These are phyloP conservation scores for Crithidia sp. DNA, from an alignment of 208 protist genomes.

Conservation along the genomic window DNA sequence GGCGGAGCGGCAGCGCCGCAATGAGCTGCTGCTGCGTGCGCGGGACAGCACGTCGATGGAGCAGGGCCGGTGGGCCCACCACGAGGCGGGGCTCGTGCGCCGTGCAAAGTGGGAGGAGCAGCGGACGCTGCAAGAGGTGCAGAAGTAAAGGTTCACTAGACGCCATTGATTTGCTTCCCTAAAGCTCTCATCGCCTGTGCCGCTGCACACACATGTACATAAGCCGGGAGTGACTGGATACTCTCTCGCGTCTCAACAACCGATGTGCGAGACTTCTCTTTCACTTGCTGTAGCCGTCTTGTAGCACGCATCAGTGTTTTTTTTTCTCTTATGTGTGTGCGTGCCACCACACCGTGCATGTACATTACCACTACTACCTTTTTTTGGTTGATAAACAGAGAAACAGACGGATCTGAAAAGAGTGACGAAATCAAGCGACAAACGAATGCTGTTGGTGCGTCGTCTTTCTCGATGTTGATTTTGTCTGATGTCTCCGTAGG, in stretches of 20 bases:
- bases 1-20: conserved; percentile 54
- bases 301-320: neutral
- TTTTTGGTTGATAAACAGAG: too few relatives aligned
- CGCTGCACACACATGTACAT: neutral
- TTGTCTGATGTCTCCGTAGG: too few relatives aligned
- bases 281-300: neutral
- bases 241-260: too few relatives aligned
- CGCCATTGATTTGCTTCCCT: neutral
- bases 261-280: neutral
- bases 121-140: conserved; percentile 17
- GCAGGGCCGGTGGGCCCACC: conserved; percentile 70
- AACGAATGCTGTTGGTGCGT: too few relatives aligned
- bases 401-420: too few relatives aligned
- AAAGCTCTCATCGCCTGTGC: neutral
- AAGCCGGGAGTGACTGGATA: neutral
- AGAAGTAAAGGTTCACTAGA: neutral
- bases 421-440: too few relatives aligned
- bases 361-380: neutral
- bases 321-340: neutral
- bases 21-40: conserved; percentile 66
- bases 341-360: neutral
- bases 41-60: conserved; percentile 69
- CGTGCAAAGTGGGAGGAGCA: conserved; percentile 26
- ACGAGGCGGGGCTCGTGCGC: conserved; percentile 60
- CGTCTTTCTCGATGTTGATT: too few relatives aligned